A percentile compares a stretch with the other conserved stretches of the same genome.
phyloP scores from a whole-genome alignment of 495 filamentous ascomycete genomes.

The Melanomma pulvis-pyrius region DNA sequence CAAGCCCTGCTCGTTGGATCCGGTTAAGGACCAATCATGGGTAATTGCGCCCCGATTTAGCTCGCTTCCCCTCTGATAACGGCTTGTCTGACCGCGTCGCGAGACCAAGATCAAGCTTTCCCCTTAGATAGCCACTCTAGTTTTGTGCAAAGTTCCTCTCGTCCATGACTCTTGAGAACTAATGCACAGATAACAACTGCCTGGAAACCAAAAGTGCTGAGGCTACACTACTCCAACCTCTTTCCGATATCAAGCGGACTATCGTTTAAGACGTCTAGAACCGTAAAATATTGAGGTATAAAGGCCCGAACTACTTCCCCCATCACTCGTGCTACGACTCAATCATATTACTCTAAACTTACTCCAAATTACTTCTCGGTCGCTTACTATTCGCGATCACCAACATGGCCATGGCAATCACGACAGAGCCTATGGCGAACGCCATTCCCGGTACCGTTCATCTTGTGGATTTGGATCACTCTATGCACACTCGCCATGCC shows the following conservation, averaged over 20 bases:
- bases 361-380: background rate
- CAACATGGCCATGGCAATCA: background rate
- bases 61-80: background rate
- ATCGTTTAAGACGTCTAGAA: background rate
- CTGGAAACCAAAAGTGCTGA: too few species aligned
- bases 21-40: background rate
- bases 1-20: too few species aligned
- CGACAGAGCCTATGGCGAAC: background rate
- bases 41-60: background rate
- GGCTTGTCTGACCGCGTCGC: background rate
- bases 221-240: background rate
- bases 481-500: slow-evolving; percentile 35
- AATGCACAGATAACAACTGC: too few species aligned
- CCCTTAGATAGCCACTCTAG: too few species aligned
- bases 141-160: too few species aligned
- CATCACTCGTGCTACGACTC: background rate
- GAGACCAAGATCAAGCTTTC: background rate
- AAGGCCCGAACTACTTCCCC: background rate
- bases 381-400: background rate
- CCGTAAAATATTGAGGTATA: background rate
- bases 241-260: background rate
- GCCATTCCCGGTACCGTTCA: slow-evolving; percentile 37
- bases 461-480: slow-evolving; percentile 36
- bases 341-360: background rate
- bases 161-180: too few species aligned